These are phyloP conservation scores for Camellia oleifera DNA, from an alignment of 179 eudicot species.

Conservation along the genomic window DNA sequence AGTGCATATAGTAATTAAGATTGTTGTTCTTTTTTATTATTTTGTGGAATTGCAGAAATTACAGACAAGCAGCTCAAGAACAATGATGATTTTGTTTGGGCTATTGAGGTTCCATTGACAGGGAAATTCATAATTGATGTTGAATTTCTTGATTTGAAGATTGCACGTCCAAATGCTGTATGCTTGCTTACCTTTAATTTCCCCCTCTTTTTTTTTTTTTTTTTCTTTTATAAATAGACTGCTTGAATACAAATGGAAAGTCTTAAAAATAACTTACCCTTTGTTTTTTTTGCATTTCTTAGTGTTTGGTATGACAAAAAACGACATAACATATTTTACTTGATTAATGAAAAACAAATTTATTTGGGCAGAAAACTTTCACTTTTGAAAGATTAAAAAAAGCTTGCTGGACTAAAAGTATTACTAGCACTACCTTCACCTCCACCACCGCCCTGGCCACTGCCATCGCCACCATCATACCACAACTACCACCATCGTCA, in stretches of 20 bases:
- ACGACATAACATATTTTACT: no score
- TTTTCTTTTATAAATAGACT: no score
- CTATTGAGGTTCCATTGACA: constrained; percentile 67
- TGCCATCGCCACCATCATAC: no score
- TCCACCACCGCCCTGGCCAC: no score
- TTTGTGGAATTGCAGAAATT: constrained; percentile 43
- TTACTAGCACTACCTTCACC: no score
- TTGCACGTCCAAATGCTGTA: constrained; percentile 47
- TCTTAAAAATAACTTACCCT: neutral
- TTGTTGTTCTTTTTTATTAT: neutral
- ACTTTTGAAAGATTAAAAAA: no score
- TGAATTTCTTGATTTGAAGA: constrained; percentile 82
- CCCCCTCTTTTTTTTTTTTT: neutral
- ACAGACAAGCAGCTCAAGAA: constrained; percentile 66
- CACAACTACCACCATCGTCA: no score
- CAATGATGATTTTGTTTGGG: constrained; percentile 80
- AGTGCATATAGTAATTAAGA: neutral
- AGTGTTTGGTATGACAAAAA: no score
- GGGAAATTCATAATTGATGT: constrained; percentile 82
- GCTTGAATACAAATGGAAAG: neutral
- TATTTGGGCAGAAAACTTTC: no score
- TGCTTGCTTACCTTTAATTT: neutral
- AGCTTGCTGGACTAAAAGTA: no score
- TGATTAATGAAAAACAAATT: no score
- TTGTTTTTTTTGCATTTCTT: no score